Base-by-base conservation (phyloP, 495 filamentous ascomycete genomes). In the Sordaria brevicollis region DNA sequence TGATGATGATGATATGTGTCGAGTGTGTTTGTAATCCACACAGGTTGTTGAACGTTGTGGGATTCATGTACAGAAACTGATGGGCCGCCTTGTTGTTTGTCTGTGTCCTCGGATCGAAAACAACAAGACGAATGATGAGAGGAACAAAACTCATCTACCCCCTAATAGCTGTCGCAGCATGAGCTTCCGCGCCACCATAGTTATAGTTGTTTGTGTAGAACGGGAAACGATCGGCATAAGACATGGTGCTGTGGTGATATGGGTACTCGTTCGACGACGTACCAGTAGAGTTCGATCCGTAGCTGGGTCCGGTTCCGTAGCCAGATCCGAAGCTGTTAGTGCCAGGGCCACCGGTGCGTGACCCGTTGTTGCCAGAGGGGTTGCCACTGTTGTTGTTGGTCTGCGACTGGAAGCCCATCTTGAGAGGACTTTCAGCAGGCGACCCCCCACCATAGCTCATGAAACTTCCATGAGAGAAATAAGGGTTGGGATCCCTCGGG, bases 111-210 rank as follows among this genome's bases (percentile, higher is more conserved):
- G 31, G 31, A 25, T 34, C 35, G 54, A 36, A 38, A 31, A 29
- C 15, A 35, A 54, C 21, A 70, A 31, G 33, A 21, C 35, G 7
- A n/a, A 15, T 57, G 41, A 38, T 34, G 39, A 43, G 39, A 31
- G 29, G 29, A 15, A 35, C 15, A 35, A 29, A 19, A 38, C 3
- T 15, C 39, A 62, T 62, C 71, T 68, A 77, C 11, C 74, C 71
- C 71, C 76, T 76, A 73, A 77, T 83, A 21, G 81, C 80, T 78
- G 79, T 77, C 67, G 78, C 67, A 71, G 77, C 68, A 79, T 81
- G 75, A 81, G 79, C 72, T 33, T 83, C 78, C 69, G 78, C 9
- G 31, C 75, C 73, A 54, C 62, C 49, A 62, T 62, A 31, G 49
- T 62, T 62, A 62, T 31, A 62, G 25, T 62, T 62, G 49, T 62